Conservation (phyloP, 169 alveolate genomes). For the Cryptosporidium tyzzeri region DNA sequence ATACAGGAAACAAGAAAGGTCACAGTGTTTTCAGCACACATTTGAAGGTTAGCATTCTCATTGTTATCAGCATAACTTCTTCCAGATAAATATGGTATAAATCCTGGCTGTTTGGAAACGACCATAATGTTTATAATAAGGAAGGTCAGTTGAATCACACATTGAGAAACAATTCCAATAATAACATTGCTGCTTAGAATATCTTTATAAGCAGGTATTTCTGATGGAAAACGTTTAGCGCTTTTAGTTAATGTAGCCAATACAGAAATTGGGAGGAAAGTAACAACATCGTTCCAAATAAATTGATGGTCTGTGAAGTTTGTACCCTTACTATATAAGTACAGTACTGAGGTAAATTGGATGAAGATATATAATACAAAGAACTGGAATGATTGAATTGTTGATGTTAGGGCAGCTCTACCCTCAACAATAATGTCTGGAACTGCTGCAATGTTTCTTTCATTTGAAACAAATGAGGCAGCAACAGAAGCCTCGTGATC, state of each 20-base stretch:
- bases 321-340: constrained; percentile 52
- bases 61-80: neutral
- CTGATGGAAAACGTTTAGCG: constrained; percentile 38
- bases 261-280: constrained; percentile 59
- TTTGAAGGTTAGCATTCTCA: neutral
- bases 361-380: constrained; percentile 55
- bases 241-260: constrained; percentile 49
- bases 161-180: constrained; percentile 41
- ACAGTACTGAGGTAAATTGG: constrained; percentile 56
- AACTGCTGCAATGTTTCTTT: constrained; percentile 55
- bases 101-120: constrained; percentile 20
- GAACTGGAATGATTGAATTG: constrained; percentile 64
- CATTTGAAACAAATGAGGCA: constrained; percentile 45
- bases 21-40: constrained; percentile 64
- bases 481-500: constrained; percentile 51
- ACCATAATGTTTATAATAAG: constrained; percentile 6
- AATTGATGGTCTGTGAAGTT: constrained; percentile 72
- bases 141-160: constrained; percentile 21
- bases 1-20: constrained; percentile 54
- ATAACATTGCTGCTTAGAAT: constrained; percentile 53
- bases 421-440: constrained; percentile 71
- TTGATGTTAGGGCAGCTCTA: constrained; percentile 70
- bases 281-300: constrained; percentile 51
- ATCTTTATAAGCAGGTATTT: constrained; percentile 53
- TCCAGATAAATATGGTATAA: neutral